phyloP scores from a whole-genome alignment of 140 eudicot species.

The Bidens hawaiensis region DNA sequence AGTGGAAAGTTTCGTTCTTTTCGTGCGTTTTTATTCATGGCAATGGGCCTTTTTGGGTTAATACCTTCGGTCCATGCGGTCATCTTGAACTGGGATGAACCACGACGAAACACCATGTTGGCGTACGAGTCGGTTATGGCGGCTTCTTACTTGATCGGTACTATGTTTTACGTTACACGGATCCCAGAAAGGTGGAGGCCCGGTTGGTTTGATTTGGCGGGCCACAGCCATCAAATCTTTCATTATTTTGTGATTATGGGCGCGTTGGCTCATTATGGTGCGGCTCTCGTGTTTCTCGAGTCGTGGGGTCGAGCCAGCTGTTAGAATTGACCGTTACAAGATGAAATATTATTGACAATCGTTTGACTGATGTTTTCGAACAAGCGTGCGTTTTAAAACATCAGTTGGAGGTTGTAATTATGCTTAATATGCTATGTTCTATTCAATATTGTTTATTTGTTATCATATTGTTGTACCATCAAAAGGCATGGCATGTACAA shows the following conservation, averaged over 20 bases:
- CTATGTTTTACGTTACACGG: constrained; percentile 74
- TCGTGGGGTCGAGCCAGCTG: constrained; percentile 50
- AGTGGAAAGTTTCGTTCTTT: constrained; percentile 57
- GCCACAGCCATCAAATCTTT: constrained; percentile 91
- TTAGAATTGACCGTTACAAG: background rate
- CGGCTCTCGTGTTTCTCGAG: constrained; percentile 64
- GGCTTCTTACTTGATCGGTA: constrained; percentile 68
- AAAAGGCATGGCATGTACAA: constrained; percentile 12
- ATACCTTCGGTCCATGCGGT: constrained; percentile 73
- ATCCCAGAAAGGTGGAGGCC: constrained; percentile 93
- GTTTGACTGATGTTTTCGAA: constrained; percentile 12
- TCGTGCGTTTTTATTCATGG: constrained; percentile 66
- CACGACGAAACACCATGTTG: constrained; percentile 55
- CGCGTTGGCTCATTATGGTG: constrained; percentile 88
- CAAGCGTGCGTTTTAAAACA: constrained; percentile 13
- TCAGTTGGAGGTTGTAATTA: constrained; percentile 8
- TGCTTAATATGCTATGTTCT: background rate
- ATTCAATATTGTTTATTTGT: constrained; percentile 8
- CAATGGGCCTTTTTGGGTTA: constrained; percentile 85
- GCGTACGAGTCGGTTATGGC: constrained; percentile 79
- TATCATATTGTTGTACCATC: constrained; percentile 19
- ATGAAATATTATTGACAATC: background rate
- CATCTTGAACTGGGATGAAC: constrained; percentile 68
- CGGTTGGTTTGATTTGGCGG: constrained; percentile 90
- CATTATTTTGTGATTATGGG: constrained; percentile 88